Evolutionary conservation across 2,329 filamentous ascomycete genomes (phyloP), one percentile per base, ranked within the genome.

Genomic region (Beauveria rudraprayagi): DNA sequence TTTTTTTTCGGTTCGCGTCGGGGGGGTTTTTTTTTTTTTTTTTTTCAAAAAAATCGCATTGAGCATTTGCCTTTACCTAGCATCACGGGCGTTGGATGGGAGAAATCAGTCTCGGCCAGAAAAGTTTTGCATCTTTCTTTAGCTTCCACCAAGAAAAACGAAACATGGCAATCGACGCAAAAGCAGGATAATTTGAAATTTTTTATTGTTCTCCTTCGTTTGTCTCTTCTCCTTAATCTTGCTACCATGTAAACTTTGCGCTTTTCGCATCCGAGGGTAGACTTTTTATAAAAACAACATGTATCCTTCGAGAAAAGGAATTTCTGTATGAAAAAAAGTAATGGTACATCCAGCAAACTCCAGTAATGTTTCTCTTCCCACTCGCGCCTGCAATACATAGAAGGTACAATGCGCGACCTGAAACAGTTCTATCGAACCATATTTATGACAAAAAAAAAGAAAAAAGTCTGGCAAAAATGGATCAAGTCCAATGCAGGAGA

Each of bases 331-430:
- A 40, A 47, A 43, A 43, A 34, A 44, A 44, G 40, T 24, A 60
- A 46, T 60, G 41, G 22, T 47, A 54, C 57, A 60, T 54, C 57
- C 57, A 60, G 40, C 57, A 54, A 60, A 60, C 57, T 54, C 57
- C 57, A 60, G 43, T 46, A 19, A 54, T 60, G 57, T 47, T 41
- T 60, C 57, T 37, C 47, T 52, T 47, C 50, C 50, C 46, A 34
- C 40, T 44, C 48, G 48, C 48, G 50, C 50, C 57, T 9, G 50
- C 50, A 60, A 53, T 46, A 46, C 41, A 44, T 43, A 53, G 30
- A 37, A 46, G 28, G 16, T 37, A 55, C 51, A 46, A 53, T 54
- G 48, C 46, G 52, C 52, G 50, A 26, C 19, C n/a, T 50, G 43
- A 48, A 61, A 61, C 50, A 48, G 41, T 26, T 61, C 30, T 61